Evolutionary conservation across 2,329 filamentous ascomycete species (phyloP).

Genomic region (Pyricularia sp.): DNA sequence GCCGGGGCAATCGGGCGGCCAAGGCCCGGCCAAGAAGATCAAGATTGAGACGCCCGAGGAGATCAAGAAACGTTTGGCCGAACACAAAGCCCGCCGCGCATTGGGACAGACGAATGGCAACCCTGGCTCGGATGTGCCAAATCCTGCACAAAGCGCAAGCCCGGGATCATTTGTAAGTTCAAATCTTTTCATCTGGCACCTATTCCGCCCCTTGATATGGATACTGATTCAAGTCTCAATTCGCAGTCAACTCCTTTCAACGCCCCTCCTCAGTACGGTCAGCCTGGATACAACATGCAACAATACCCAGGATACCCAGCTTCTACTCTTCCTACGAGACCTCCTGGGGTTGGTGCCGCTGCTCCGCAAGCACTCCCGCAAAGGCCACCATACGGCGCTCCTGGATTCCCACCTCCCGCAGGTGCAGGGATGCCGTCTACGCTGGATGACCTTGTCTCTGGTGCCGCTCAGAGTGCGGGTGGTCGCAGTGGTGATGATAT

Average conservation of each 20-base stretch:
- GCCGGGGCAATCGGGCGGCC: conserved; percentile 40
- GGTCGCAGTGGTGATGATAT: conserved; percentile 39
- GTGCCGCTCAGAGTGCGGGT: conserved; percentile 19
- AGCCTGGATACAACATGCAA: conserved; percentile 14
- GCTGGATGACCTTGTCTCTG: conserved; percentile 33
- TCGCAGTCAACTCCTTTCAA: conserved; percentile 27
- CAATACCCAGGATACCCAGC: conserved; percentile 2
- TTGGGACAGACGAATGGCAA: conserved; percentile 46
- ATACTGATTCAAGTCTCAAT: conserved; percentile 10
- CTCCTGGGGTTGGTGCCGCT: conserved; percentile 21
- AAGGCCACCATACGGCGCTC: conserved; percentile 16
- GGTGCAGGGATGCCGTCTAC: conserved; percentile 24
- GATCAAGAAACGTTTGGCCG: conserved; percentile 66
- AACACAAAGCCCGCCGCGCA: conserved; percentile 57
- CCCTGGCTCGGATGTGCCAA: conserved; percentile 32
- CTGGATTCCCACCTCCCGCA: conserved; percentile 16
- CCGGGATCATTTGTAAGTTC: conserved; percentile 46
- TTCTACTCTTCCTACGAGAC: conserved; percentile 29
- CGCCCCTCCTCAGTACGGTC: conserved; percentile 22
- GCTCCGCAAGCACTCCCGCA: conserved; percentile 14
- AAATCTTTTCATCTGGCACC: not conserved
- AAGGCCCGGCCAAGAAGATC: conserved; percentile 57
- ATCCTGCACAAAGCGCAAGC: conserved; percentile 36
- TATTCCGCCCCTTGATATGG: not conserved
- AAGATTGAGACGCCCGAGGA: conserved; percentile 65